These are phyloP conservation scores for Colletotrichum sp. DNA, from an alignment of 2,329 filamentous ascomycete species.

Conservation along the genomic window DNA sequence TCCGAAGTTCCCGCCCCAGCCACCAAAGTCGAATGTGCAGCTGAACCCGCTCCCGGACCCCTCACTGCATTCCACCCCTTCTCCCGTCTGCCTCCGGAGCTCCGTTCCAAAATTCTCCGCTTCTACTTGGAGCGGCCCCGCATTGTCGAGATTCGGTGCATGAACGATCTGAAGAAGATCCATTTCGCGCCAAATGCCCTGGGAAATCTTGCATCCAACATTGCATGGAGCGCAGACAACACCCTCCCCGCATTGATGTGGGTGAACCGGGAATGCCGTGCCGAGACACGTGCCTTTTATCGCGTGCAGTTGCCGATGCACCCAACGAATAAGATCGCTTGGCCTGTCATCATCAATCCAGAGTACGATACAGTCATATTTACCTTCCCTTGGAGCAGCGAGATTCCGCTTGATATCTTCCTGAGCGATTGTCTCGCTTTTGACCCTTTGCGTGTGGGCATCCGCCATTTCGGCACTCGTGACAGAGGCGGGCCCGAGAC, in stretches of 20 bases:
- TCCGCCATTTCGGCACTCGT: constrained; percentile 18
- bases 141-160: constrained; percentile 48
- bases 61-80: constrained; percentile 35
- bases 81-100: constrained; percentile 46
- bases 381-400: constrained; percentile 21
- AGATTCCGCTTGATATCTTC: constrained; percentile 19
- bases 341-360: constrained; percentile 22
- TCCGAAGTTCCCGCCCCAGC: neutral
- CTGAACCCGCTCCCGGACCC: neutral
- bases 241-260: constrained; percentile 23
- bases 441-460: constrained; percentile 14
- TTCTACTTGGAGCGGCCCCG: constrained; percentile 47
- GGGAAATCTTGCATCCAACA: constrained; percentile 17
- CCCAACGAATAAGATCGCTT: constrained; percentile 21
- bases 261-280: constrained; percentile 22
- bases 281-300: constrained; percentile 23
- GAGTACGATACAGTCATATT: constrained; percentile 24
- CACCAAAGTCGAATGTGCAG: neutral
- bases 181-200: constrained; percentile 14
- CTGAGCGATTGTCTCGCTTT: constrained; percentile 19
- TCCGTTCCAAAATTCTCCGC: constrained; percentile 54
- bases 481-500: constrained; percentile 17
- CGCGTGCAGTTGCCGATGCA: constrained; percentile 23
- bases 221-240: constrained; percentile 24
- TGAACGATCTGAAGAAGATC: constrained; percentile 20